These are phyloP conservation scores for Geotrichum klebahnii DNA, from an alignment of 1,139 yeast genomes.

Conservation along the genomic window DNA sequence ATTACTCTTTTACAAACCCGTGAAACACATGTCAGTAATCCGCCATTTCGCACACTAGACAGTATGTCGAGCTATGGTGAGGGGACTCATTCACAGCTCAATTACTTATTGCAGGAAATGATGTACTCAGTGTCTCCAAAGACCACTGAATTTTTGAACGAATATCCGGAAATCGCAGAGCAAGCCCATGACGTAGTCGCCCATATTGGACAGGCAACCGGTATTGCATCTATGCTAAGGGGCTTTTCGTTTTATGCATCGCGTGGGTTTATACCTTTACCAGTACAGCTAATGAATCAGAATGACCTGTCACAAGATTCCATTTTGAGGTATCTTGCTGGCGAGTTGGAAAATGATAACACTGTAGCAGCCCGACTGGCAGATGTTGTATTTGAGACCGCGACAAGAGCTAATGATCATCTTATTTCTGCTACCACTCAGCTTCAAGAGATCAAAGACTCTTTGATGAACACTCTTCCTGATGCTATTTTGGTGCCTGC, in stretches of 20 bases:
- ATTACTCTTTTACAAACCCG: constrained; percentile 62
- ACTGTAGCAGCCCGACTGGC: constrained; percentile 45
- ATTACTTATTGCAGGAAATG: constrained; percentile 62
- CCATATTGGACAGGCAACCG: constrained; percentile 79
- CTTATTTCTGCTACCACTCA: constrained; percentile 61
- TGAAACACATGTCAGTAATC: constrained; percentile 45
- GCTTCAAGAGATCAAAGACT: constrained; percentile 41
- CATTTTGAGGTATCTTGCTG: constrained; percentile 43
- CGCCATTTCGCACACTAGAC: constrained; percentile 50
- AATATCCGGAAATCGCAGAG: constrained; percentile 44
- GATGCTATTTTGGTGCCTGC: constrained; percentile 63
- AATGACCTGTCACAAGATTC: constrained; percentile 61
- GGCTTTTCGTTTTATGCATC: constrained; percentile 59
- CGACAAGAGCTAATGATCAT: constrained; percentile 78
- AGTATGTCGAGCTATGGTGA: constrained; percentile 76
- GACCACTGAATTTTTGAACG: constrained; percentile 49
- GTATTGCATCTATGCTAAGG: constrained; percentile 62
- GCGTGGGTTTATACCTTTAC: constrained; percentile 51
- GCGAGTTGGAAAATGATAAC: constrained; percentile 25
- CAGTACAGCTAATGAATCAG: constrained; percentile 57
- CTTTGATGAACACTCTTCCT: constrained; percentile 46
- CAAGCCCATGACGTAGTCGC: constrained; percentile 58
- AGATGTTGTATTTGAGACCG: constrained; percentile 64
- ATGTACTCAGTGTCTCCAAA: constrained; percentile 61
- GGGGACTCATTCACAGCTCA: constrained; percentile 71